phyloP scores from a whole-genome alignment of 306 rosid genomes.

The Heteromeles arbutifolia region DNA sequence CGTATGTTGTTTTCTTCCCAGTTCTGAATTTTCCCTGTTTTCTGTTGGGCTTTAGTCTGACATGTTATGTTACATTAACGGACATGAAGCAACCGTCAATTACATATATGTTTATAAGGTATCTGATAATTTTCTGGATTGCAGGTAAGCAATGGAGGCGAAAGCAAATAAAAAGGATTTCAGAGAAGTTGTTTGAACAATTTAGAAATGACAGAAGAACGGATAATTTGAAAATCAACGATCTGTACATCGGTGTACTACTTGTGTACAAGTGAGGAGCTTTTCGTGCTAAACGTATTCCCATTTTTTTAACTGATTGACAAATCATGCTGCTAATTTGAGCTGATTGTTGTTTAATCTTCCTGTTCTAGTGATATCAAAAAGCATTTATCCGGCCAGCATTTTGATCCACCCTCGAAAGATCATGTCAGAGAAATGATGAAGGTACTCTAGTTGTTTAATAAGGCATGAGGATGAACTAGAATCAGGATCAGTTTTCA shows the following conservation, averaged over 20 bases:
- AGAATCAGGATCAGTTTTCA: too few relatives aligned
- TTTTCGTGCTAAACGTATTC: not conserved
- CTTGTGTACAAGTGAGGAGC: slow-evolving; percentile 78
- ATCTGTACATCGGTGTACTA: slow-evolving; percentile 74
- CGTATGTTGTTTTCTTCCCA: not conserved
- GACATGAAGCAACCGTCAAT: not conserved
- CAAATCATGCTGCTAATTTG: not conserved
- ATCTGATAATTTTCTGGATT: slow-evolving; percentile 4
- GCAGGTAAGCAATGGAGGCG: slow-evolving; percentile 75
- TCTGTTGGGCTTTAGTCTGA: not conserved
- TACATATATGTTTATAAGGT: not conserved
- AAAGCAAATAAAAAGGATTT: slow-evolving; percentile 50
- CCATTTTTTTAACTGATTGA: not conserved
- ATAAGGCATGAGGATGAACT: too few relatives aligned
- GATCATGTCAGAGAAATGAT: slow-evolving; percentile 41
- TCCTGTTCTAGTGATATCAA: slow-evolving; percentile 61
- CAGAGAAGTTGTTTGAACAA: slow-evolving; percentile 44
- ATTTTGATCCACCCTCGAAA: slow-evolving; percentile 77
- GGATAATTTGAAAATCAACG: slow-evolving; percentile 51
- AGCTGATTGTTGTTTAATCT: not conserved
- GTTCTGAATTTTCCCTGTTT: not conserved
- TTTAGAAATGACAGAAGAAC: slow-evolving; percentile 21
- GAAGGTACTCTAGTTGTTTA: slow-evolving; percentile 35
- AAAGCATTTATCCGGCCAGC: slow-evolving; percentile 73
- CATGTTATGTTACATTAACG: not conserved